Evolutionary conservation across 2,329 filamentous ascomycete species (phyloP), one percentile per base, ranked within the genome.

Genomic region (Leptographium lundbergii): DNA sequence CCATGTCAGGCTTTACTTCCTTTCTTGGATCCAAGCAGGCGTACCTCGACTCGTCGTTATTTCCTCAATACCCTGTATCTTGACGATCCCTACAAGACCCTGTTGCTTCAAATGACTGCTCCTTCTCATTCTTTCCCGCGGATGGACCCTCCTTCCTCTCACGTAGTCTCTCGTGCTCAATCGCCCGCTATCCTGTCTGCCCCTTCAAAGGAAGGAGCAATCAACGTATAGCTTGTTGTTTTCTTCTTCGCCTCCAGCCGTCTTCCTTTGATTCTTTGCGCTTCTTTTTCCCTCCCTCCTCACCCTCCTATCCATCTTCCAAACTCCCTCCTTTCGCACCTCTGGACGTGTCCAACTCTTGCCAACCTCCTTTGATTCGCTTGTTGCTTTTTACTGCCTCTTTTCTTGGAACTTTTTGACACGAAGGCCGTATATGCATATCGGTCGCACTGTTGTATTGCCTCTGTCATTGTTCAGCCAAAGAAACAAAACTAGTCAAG

Each of bases 321-420:
- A 24, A 50, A 36, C 25, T 42, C 29, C 32, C 25, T 45, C 52
- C 51, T 5, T 24, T 17, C 13, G 17, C 3, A n/a, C 22, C 42
- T 10, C 14, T 34, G 42, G 27, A 14, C 29, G 9, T 59, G 36
- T 53, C 32, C n/a, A 25, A 22, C 25, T 47, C 34, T 53, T 52
- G 34, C 10, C 32, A 22, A 14, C 53, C 22, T 45, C 57, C 24
- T 56, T 45, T 34, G 54, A 50, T 54, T 22, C 22, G 14, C 22
- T 32, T 47, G 58, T 57, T 62, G 52, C 58, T 56, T 51, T 52
- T 60, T 45, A 45, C 56, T 22, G 24, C 4, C 29, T 50, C 50
- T 19, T 64, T 62, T 64, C 59, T 63, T 64, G 61, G 63, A 63
- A 64, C 61, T 63, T 64, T 63, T 64, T 61, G 63, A 63, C 59